A percentile compares a stretch with the other conserved stretches of the same genome.
phyloP scores from a whole-genome alignment of 2,329 filamentous ascomycete genomes.

The Verticillium nonalfalfae region DNA sequence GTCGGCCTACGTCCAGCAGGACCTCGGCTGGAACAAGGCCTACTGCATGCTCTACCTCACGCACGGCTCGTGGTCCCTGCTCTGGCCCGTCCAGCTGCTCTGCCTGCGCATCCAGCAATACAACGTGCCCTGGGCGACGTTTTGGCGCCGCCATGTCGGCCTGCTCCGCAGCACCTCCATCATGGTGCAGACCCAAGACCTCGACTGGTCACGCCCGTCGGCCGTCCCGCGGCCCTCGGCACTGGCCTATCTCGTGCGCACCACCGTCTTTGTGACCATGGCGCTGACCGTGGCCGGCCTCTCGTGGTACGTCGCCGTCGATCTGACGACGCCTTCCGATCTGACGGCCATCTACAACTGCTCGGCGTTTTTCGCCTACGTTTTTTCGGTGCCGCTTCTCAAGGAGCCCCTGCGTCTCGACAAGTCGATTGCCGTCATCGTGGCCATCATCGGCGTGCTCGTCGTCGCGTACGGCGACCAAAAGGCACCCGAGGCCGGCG shows the following conservation, averaged over 20 bases:
- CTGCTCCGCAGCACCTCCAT: constrained; percentile 51
- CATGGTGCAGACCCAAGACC: constrained; percentile 78
- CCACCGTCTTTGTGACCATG: constrained; percentile 75
- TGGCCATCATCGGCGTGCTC: constrained; percentile 85
- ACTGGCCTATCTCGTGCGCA: constrained; percentile 66
- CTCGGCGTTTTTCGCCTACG: constrained; percentile 97
- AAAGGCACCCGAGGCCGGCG: constrained; percentile 30
- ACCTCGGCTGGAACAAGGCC: constrained; percentile 93
- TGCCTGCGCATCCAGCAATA: constrained; percentile 76
- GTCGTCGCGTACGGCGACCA: constrained; percentile 92
- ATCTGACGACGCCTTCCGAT: constrained; percentile 87
- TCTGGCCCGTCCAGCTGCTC: constrained; percentile 81
- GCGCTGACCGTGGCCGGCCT: constrained; percentile 85
- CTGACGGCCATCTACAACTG: constrained; percentile 99
- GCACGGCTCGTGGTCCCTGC: constrained; percentile 84
- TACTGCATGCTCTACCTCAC: constrained; percentile 99
- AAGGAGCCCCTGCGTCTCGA: constrained; percentile 76
- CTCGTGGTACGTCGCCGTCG: constrained; percentile 93
- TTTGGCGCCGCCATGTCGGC: constrained; percentile 65
- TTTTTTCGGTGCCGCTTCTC: constrained; percentile 86
- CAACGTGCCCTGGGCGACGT: constrained; percentile 71
- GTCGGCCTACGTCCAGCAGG: constrained; percentile 88
- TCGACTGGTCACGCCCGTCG: constrained; percentile 52
- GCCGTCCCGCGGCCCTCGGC: constrained; percentile 30
- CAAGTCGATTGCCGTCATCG: constrained; percentile 78